Percentiles rank a stretch among this genome's conserved stretches.
Conservation (phyloP, 2,329 filamentous ascomycete genomes). For the Hymenotorrendiella dingleyae region DNA sequence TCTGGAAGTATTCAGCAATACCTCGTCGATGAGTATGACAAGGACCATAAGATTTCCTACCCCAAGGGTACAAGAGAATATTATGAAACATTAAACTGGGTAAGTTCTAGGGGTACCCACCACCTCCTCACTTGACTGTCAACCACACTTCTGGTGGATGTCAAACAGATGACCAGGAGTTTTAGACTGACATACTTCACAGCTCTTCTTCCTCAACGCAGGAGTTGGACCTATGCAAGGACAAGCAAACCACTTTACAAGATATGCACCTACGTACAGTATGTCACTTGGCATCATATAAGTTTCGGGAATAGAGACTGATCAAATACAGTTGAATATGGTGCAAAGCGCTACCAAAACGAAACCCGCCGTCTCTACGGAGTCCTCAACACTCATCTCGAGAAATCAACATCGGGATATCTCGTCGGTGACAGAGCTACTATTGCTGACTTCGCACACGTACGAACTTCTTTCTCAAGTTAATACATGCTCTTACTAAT, state of each 20-base stretch:
- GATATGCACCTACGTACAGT: slow-evolving; percentile 73
- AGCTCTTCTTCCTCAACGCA: slow-evolving; percentile 68
- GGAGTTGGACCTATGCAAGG: slow-evolving; percentile 79
- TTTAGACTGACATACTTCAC: neutral
- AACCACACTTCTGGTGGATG: neutral
- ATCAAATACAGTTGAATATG: slow-evolving; percentile 56
- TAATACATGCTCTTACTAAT: neutral
- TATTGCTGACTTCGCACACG: slow-evolving; percentile 70
- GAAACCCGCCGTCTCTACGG: slow-evolving; percentile 79
- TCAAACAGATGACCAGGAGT: neutral
- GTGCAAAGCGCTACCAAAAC: slow-evolving; percentile 73
- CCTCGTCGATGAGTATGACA: slow-evolving; percentile 74
- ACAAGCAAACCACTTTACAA: slow-evolving; percentile 76
- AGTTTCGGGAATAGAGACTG: neutral
- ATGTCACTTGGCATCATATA: neutral
- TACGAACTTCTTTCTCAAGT: neutral
- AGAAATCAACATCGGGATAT: slow-evolving; percentile 48
- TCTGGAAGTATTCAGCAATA: slow-evolving; percentile 81
- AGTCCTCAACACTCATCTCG: slow-evolving; percentile 68
- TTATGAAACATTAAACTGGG: slow-evolving; percentile 77
- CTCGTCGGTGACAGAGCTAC: slow-evolving; percentile 64
- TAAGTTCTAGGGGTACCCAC: slow-evolving; percentile 28
- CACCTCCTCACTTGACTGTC: neutral
- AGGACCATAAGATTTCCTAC: slow-evolving; percentile 76
- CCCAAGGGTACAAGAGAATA: slow-evolving; percentile 66